Base-by-base conservation (phyloP, 495 filamentous ascomycete species). In the Bryoglossum gracile region DNA sequence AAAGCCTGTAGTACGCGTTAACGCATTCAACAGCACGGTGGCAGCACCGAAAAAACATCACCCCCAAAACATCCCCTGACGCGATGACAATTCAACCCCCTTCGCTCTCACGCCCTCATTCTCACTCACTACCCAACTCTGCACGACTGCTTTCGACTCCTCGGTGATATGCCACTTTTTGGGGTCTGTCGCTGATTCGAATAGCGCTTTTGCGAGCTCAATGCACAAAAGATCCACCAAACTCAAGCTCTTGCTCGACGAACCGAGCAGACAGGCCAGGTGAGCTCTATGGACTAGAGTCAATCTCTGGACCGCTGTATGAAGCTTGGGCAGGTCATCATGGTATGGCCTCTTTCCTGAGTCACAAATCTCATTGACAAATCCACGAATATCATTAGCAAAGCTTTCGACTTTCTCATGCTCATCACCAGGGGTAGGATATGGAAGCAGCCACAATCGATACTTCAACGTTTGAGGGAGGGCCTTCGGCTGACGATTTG, bases 401-500 rank as follows among this genome's bases (percentile, higher is more conserved):
- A 43, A 43, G 4, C 14, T 30, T 8, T 13, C 9, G 10, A 43
- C 8, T 24, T 43, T 13, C 3, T 11, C 24, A n/a, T 30, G n/a
- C n/a, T 13, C 14, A 6, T 19, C 41, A 11, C 13, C 13, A 25
- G 41, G 3, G 9, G 22, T 3, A 13, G 41, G 41, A 16, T 43
- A 43, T 3, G 41, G 41, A 4, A 43, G 41, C 3, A 43, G 22
- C 41, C 41, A 43, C 4, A 43, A 24, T 16, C 23, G 11, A 16
- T 43, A 43, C 13, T 26, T 43, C 41, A 43, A 30, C 3, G 41
- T 43, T 6, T n/a, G 2, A 3, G 41, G 41, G 10, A 43, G 24
- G 23, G 17, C 17, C 11, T 3, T 11, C 3, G 41, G 41, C 22
- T 43, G 41, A 8, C 41, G 21, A 8, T 25, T 30, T 4, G 22